These are phyloP conservation scores for Candida sithepensis DNA, from an alignment of 805 yeast genomes.

Conservation along the genomic window DNA sequence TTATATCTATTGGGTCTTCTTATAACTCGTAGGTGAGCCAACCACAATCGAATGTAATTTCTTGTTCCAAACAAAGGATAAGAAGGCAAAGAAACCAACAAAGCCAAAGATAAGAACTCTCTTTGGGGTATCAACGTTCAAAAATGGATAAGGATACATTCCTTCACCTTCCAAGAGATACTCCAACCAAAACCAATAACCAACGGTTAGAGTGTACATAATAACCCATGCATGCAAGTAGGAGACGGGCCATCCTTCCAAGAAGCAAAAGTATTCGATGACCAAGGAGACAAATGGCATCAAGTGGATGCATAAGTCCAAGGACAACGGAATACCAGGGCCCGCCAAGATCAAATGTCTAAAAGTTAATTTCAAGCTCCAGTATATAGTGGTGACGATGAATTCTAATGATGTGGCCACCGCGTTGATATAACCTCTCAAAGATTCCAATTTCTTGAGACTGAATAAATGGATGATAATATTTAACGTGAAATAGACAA, in stretches of 20 bases:
- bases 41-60: constrained; percentile 9
- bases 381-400: constrained; percentile 61
- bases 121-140: constrained; percentile 46
- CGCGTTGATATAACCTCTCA: constrained; percentile 46
- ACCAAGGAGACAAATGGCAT: constrained; percentile 52
- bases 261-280: constrained; percentile 51
- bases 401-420: constrained; percentile 55
- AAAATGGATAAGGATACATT: constrained; percentile 62
- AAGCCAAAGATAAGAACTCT: constrained; percentile 46
- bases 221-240: constrained; percentile 36
- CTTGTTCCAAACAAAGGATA: constrained; percentile 23
- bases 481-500: constrained; percentile 40
- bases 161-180: constrained; percentile 39
- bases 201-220: constrained; percentile 36
- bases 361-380: constrained; percentile 61
- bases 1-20: neutral
- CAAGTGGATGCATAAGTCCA: constrained; percentile 59
- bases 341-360: constrained; percentile 43
- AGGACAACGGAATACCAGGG: constrained; percentile 40
- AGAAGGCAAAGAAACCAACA: constrained; percentile 39
- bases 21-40: neutral
- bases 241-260: constrained; percentile 41
- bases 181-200: constrained; percentile 54
- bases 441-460: constrained; percentile 2
- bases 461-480: constrained; percentile 35